Conservation (phyloP, 1,284 basidiomycete genomes). For the Lentinula novae-zelandiae region DNA sequence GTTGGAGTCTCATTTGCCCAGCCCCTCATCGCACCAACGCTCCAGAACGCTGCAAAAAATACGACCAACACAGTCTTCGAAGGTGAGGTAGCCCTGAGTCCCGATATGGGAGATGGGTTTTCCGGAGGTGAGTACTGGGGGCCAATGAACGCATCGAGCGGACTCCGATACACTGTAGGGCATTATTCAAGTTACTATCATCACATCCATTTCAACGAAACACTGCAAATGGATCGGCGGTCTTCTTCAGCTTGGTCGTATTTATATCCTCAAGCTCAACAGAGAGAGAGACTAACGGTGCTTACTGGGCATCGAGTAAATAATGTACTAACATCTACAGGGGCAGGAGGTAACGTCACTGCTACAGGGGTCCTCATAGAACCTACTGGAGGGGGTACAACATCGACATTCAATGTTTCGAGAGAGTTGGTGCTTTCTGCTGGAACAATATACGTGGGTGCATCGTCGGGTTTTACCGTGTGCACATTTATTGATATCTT, state of each 20-base stretch:
- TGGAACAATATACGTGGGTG: slow-evolving; percentile 4
- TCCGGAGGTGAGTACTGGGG: slow-evolving; percentile 9
- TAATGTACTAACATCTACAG: background rate
- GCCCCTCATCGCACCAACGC: slow-evolving; percentile 11
- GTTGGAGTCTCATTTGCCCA: slow-evolving; percentile 9
- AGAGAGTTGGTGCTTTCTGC: slow-evolving; percentile 2
- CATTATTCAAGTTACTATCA: slow-evolving; percentile 16
- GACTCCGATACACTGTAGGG: background rate
- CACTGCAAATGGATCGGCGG: slow-evolving; percentile 12
- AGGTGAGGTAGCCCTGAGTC: slow-evolving; percentile 5
- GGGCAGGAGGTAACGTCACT: slow-evolving; percentile 7
- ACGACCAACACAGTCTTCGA: slow-evolving; percentile 13
- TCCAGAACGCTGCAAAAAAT: slow-evolving; percentile 14
- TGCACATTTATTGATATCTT: background rate
- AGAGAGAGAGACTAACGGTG: background rate
- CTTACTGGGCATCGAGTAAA: background rate
- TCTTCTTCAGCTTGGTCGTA: slow-evolving; percentile 7
- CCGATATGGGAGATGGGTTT: slow-evolving; percentile 16
- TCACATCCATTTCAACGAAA: slow-evolving; percentile 17
- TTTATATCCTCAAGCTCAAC: slow-evolving; percentile 4
- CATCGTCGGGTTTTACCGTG: background rate
- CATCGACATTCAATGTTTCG: background rate
- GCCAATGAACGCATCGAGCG: too few species aligned
- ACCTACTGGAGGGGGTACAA: background rate
- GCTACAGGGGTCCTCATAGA: background rate